Evolutionary conservation across 805 yeast species (phyloP), one percentile per base, ranked within the genome.

Genomic region (Henningerozyma blattae): DNA sequence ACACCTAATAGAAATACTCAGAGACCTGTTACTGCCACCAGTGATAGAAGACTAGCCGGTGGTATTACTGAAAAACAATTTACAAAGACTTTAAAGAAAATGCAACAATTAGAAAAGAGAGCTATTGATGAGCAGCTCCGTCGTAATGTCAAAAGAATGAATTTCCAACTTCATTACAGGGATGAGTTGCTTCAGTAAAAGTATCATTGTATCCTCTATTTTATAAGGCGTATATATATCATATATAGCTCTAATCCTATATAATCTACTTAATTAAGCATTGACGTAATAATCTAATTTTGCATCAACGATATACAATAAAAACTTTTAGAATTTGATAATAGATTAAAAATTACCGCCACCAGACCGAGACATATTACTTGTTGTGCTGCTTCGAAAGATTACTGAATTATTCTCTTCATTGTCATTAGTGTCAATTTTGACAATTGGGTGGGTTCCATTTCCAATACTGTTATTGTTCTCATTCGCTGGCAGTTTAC

Each of bases 131-230:
- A 54, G 40, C 47, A 57, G 17, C 42, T 64, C 34, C 53, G 59
- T 26, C 62, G 75, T 41, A 81, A 83, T 20, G 70, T 74, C 36
- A 81, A 74, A 56, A 73, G 73, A 52, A 64, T 76, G 54, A 91
- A 89, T 59, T 70, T 75, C 67, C 95, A 89, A 67, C 72, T 75
- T 20, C 94, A 91, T 53, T 84, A 59, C 65, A 70, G 94, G 52
- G 94, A 85, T 52, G 77, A 74, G 50, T 58, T 82, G 45, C 62
- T 84, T 30, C 59, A 51, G 38, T 46, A 40, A 38, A 22, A 16
- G 16, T 26, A 22, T 30, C 13, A 4, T 18, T 28, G 17, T 16
- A 3, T 27, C 18, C 10, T 8, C 5, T 27, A 3, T 5, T 27
- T 7, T 5, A 14, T 8, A 15, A 27, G 5, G n/a, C n/a, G n/a